Evolutionary conservation across 305 asterid genomes (phyloP).

Genomic region (Rubia balearica): DNA sequence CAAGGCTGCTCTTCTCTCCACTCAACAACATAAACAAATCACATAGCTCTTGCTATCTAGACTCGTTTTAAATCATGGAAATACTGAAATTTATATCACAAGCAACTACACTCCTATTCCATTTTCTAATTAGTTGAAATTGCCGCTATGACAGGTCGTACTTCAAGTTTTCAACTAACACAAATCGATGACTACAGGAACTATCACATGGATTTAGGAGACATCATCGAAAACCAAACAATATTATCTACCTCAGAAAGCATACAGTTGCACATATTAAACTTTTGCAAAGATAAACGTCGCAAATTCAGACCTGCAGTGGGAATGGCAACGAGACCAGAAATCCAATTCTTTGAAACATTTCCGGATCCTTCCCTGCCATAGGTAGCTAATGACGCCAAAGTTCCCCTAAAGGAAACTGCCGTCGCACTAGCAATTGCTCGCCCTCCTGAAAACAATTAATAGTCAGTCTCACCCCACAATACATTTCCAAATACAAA

Average conservation of each 20-base stretch:
- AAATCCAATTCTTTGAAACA: constrained; percentile 58
- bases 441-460: constrained; percentile 45
- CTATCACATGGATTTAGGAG: background rate
- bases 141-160: background rate
- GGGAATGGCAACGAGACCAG: constrained; percentile 73
- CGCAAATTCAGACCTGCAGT: constrained; percentile 58
- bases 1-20: constrained; percentile 22
- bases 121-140: background rate
- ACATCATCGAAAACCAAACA: background rate
- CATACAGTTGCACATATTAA: background rate
- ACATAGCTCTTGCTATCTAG: background rate
- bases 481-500: background rate
- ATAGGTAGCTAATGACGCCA: constrained; percentile 50
- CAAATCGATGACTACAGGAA: background rate
- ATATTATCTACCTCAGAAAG: background rate
- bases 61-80: background rate
- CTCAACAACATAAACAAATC: background rate
- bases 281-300: constrained; percentile 4
- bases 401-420: constrained; percentile 59
- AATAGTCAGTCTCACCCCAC: background rate
- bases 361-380: constrained; percentile 56
- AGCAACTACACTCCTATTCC: background rate
- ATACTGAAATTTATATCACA: constrained; percentile 3
- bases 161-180: background rate
- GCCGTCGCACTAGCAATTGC: constrained; percentile 70